phyloP scores from a whole-genome alignment of 2,329 filamentous ascomycete genomes.

The Epichloe sp. region DNA sequence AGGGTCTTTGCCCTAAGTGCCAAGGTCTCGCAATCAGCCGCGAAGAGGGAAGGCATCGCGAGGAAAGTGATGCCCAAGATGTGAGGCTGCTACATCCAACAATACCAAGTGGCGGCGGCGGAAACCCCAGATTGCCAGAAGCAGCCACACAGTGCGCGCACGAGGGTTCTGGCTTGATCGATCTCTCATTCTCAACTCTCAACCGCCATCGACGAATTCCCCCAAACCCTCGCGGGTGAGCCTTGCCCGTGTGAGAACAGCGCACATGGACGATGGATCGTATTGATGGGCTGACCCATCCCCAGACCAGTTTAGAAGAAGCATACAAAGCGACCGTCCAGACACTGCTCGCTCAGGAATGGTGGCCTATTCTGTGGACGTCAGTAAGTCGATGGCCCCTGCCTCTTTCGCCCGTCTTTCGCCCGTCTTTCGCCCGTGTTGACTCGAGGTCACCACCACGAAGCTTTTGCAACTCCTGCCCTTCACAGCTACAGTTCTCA shows the following conservation, averaged over 20 bases:
- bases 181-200: neutral
- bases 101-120: too few relatives aligned
- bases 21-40: too few relatives aligned
- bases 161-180: neutral
- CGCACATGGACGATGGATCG: slow-evolving; percentile 7
- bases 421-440: neutral
- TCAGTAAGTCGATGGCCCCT: slow-evolving; percentile 6
- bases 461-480: slow-evolving; percentile 7
- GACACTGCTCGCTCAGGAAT: neutral
- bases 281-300: slow-evolving; percentile 6
- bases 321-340: neutral
- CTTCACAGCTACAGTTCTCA: slow-evolving; percentile 10
- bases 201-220: neutral
- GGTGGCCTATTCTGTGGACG: slow-evolving; percentile 3
- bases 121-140: too few relatives aligned
- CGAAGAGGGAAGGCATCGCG: too few relatives aligned
- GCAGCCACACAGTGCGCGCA: too few relatives aligned
- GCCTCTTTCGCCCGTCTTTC: too few relatives aligned
- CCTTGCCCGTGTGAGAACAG: neutral
- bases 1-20: too few relatives aligned
- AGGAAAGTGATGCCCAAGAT: too few relatives aligned
- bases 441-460: slow-evolving; percentile 5
- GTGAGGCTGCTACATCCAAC: too few relatives aligned
- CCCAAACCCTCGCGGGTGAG: neutral
- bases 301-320: slow-evolving; percentile 1